phyloP scores from a whole-genome alignment of 2,329 filamentous ascomycete genomes.

The Cladosporium sp. region DNA sequence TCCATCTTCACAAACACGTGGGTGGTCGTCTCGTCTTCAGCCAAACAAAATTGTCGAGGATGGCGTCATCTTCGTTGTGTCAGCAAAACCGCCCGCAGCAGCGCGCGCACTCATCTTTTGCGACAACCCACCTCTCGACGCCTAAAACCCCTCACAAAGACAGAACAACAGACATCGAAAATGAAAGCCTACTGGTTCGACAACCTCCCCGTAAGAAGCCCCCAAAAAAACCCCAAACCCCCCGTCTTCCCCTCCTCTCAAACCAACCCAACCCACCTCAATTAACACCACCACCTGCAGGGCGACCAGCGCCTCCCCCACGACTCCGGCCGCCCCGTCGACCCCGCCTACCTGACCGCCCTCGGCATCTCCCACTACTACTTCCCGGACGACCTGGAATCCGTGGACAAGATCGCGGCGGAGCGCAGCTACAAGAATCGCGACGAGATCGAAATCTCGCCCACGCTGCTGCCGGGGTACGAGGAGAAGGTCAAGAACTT shows the following conservation, averaged over 20 bases:
- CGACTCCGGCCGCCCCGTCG: slow-evolving; percentile 72
- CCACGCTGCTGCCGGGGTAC: slow-evolving; percentile 77
- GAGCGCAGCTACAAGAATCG: slow-evolving; percentile 88
- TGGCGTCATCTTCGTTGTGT: too few species aligned
- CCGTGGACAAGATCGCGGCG: slow-evolving; percentile 69
- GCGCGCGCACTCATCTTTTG: not conserved
- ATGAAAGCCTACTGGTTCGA: slow-evolving; percentile 73
- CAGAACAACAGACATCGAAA: slow-evolving; percentile 22
- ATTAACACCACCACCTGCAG: slow-evolving; percentile 43
- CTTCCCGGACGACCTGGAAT: slow-evolving; percentile 57
- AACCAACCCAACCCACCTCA: not conserved
- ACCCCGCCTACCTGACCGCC: slow-evolving; percentile 60
- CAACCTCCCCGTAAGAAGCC: slow-evolving; percentile 53
- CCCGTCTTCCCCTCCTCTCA: not conserved
- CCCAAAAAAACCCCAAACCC: not conserved
- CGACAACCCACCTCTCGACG: not conserved
- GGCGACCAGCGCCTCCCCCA: slow-evolving; percentile 92
- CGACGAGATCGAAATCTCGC: slow-evolving; percentile 87
- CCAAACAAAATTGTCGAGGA: too few species aligned
- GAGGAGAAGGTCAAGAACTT: slow-evolving; percentile 92
- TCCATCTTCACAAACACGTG: too few species aligned
- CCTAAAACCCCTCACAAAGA: not conserved
- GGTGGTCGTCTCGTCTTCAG: too few species aligned
- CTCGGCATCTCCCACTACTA: slow-evolving; percentile 79
- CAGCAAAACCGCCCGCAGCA: too few species aligned